A percentile compares a stretch with the other conserved stretches of the same genome.
phyloP scores from a whole-genome alignment of 257 asterid genomes.

The Nicotiana otophora region DNA sequence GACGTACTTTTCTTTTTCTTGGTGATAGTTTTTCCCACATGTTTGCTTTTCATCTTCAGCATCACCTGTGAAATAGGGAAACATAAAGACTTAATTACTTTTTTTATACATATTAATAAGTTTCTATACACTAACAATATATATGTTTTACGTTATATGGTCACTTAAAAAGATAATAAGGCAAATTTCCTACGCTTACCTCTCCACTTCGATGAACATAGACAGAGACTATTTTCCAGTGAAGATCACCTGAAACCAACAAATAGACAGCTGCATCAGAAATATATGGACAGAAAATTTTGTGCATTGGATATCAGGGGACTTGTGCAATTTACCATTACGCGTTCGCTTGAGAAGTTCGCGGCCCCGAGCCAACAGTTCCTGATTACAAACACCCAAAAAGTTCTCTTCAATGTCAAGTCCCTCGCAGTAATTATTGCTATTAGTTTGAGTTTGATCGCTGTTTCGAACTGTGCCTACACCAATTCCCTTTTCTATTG shows the following conservation, averaged over 20 bases:
- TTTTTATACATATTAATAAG: too few relatives aligned
- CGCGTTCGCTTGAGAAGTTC: conserved; percentile 96
- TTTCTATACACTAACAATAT: too few relatives aligned
- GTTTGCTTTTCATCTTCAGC: conserved; percentile 98
- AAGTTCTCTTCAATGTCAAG: conserved; percentile 74
- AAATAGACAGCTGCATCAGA: not conserved
- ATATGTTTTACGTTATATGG: too few relatives aligned
- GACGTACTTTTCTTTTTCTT: conserved; percentile 83
- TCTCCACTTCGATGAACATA: conserved; percentile 81
- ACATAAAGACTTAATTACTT: not conserved
- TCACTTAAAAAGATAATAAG: too few relatives aligned
- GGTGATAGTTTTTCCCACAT: conserved; percentile 77
- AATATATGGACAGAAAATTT: not conserved
- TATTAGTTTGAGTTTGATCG: conserved; percentile 34
- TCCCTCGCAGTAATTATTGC: conserved; percentile 49
- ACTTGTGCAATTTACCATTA: conserved; percentile 34
- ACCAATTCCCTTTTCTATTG: conserved; percentile 52
- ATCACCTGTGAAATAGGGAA: conserved; percentile 50
- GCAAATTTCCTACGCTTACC: conserved; percentile 19
- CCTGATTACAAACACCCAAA: conserved; percentile 90
- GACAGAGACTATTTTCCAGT: conserved; percentile 96
- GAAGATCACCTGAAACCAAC: conserved; percentile 70
- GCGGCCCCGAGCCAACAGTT: conserved; percentile 78
- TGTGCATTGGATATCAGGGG: not conserved
- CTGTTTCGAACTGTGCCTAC: conserved; percentile 30